Percentiles rank a stretch among this genome's conserved stretches.
These are phyloP conservation scores for Citrus sp. DNA, from an alignment of 345 rosid species.

Conservation along the genomic window DNA sequence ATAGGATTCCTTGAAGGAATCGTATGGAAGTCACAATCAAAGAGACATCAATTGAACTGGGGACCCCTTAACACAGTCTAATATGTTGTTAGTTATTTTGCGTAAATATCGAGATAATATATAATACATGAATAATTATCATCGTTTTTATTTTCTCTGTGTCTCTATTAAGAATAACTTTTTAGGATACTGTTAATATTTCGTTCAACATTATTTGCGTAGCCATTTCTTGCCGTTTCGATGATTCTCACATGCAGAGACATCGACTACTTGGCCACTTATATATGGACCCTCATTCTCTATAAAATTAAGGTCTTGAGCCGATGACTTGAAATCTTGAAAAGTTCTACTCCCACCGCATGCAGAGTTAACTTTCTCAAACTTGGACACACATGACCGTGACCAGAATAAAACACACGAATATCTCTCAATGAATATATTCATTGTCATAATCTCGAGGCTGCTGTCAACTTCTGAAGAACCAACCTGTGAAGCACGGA, in stretches of 20 bases:
- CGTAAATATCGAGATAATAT: background rate
- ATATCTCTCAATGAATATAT: too few relatives aligned
- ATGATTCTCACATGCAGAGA: background rate
- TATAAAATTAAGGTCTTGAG: too few relatives aligned
- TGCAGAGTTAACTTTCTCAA: too few relatives aligned
- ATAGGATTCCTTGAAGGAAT: background rate
- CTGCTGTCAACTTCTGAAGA: too few relatives aligned
- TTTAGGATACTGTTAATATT: background rate
- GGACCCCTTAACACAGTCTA: background rate
- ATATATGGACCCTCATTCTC: background rate
- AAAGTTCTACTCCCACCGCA: too few relatives aligned
- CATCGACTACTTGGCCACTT: background rate
- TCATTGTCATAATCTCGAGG: too few relatives aligned
- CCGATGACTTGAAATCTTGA: too few relatives aligned
- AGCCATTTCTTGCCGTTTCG: background rate
- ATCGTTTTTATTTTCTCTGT: too few relatives aligned
- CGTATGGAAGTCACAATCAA: background rate
- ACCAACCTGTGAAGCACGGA: too few relatives aligned
- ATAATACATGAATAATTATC: background rate
- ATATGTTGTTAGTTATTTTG: background rate
- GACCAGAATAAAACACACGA: too few relatives aligned
- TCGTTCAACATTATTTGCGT: background rate
- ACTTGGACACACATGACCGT: too few relatives aligned
- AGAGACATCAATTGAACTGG: background rate
- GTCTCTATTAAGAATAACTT: too few relatives aligned